Base-by-base conservation (phyloP, 495 filamentous ascomycete genomes). In the Aspergillus saccharolyticus region DNA sequence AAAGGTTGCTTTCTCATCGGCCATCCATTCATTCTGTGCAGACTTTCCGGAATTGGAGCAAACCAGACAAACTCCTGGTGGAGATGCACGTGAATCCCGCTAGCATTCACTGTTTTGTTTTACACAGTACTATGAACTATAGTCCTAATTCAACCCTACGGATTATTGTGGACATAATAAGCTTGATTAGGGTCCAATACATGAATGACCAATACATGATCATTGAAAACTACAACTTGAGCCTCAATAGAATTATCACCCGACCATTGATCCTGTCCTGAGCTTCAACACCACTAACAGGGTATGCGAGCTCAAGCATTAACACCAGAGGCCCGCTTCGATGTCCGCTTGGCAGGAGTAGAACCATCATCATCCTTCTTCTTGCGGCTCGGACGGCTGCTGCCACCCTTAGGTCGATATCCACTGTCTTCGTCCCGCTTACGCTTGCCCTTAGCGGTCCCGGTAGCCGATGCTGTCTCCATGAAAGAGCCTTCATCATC, bases 401-500 rank as follows among this genome's bases (percentile, higher is more conserved):
- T 85, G n/a, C 76, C 78, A 0, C 85, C 85, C 67, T 90, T 90
- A 3, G 86, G 84, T 60, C 86, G 72, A 63, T 90, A 90, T 10
- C 83, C 83, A 14, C 77, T 73, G 66, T 92, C 89, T 19, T 90
- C 88, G 14, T 81, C 79, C 53, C 82, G 79, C 78, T 88, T 81
- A 64, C 78, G 78, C 58, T 81, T 81, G 42, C 69, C 72, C 58
- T 77, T 80, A 9, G 66, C 52, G 25, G 66, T 70, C 7, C 57
- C 58, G 16, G 75, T 66, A 3, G 71, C 71, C 30, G 71, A 70
- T 8, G 68, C 74, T 1, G 64, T 66, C 20, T 79, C 78, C 20
- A 72, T 63, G 33, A 76, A 63, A 51, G 73, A 65, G 7, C 75
- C 78, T 50, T 83, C 76, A 47, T 84, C 82, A 25, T 85, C 82